A percentile compares a stretch with the other conserved stretches of the same genome.
These are phyloP conservation scores for Elongisporangium prolatum DNA, from an alignment of 352 stramenopile species.

Conservation along the genomic window DNA sequence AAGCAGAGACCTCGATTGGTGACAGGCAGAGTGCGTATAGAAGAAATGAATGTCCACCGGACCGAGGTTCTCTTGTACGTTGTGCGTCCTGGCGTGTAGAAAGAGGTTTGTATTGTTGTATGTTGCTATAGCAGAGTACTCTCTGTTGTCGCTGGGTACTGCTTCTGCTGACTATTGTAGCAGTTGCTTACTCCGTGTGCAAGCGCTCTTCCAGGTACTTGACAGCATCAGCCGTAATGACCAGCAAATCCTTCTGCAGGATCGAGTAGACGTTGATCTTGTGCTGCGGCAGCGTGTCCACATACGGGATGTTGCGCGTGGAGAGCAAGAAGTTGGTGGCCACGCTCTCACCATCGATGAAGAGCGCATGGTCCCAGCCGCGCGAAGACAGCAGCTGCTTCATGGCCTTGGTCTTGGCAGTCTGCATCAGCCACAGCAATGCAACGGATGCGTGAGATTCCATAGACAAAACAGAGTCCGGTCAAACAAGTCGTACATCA, in stretches of 20 bases:
- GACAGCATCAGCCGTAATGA: conserved; percentile 80
- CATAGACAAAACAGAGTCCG: conserved; percentile 1
- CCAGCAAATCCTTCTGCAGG: conserved; percentile 83
- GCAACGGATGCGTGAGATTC: background rate
- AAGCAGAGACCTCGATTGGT: background rate
- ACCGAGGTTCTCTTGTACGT: background rate
- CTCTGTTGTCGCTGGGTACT: background rate
- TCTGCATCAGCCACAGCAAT: conserved; percentile 19
- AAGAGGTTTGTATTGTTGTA: background rate
- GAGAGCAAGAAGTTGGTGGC: conserved; percentile 71
- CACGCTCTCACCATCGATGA: conserved; percentile 73
- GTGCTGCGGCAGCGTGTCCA: conserved; percentile 79
- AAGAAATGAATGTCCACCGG: background rate
- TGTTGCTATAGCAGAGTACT: background rate
- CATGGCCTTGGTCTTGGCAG: conserved; percentile 85
- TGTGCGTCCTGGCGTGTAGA: background rate
- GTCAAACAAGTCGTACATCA: conserved; percentile 41
- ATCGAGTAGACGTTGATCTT: conserved; percentile 91
- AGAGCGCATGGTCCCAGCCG: conserved; percentile 85
- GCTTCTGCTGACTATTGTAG: conserved; percentile 7
- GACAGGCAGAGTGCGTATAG: background rate
- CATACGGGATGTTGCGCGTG: conserved; percentile 84
- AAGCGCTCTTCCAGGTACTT: conserved; percentile 88
- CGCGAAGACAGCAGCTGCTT: conserved; percentile 72
- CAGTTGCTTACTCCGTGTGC: conserved; percentile 61